These are phyloP conservation scores for Phytophthora capsici DNA, from an alignment of 352 stramenopile species.

Conservation along the genomic window DNA sequence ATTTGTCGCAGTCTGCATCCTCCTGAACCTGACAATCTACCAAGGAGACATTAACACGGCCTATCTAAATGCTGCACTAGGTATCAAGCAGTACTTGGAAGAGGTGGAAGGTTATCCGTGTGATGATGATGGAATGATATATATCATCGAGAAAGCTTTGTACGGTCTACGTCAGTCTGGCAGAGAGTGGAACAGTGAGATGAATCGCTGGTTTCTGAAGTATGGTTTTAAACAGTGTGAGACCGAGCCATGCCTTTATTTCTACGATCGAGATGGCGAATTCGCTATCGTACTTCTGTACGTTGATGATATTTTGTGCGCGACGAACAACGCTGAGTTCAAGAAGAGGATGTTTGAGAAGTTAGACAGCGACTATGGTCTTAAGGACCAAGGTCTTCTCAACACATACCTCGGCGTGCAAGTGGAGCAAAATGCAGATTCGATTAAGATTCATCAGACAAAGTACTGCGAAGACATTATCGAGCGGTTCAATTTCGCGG, in stretches of 20 bases:
- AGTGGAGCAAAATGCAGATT: background rate
- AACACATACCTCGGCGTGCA: background rate
- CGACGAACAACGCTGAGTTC: too few relatives aligned
- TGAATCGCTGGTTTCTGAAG: background rate
- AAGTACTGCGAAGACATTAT: background rate
- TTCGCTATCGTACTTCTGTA: too few relatives aligned
- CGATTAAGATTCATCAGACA: background rate
- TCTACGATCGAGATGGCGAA: too few relatives aligned
- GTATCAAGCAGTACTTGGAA: conserved; percentile 1
- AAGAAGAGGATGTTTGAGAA: too few relatives aligned
- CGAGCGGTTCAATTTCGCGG: background rate
- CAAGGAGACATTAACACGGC: conserved; percentile 8
- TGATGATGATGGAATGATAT: background rate
- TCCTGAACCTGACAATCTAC: background rate
- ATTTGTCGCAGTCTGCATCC: background rate
- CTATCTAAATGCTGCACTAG: background rate
- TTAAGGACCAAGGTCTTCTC: background rate
- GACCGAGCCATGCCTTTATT: too few relatives aligned
- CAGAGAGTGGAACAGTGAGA: conserved; percentile 3
- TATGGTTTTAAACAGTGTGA: background rate
- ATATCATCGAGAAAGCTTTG: conserved; percentile 3
- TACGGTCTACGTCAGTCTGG: conserved; percentile 2
- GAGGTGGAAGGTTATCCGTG: background rate
- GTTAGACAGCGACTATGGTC: background rate
- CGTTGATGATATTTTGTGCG: too few relatives aligned